Base-by-base conservation (phyloP, 2,329 filamentous ascomycete species). In the Byssochlamys sp. region DNA sequence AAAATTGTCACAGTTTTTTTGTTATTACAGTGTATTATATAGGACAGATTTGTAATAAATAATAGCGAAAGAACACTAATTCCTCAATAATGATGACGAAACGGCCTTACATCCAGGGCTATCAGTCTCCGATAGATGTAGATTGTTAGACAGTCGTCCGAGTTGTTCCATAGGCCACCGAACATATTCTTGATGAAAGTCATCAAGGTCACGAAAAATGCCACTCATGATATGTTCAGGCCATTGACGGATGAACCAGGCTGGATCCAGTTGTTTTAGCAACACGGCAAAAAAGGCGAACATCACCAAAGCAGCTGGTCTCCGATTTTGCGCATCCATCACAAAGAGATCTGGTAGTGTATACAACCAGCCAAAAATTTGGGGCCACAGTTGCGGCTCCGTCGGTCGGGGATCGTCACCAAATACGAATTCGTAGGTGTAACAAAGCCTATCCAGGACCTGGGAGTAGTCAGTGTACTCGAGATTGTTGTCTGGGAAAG, bases 221-320 rank as follows among this genome's bases (percentile, higher is more conserved):
- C 59, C 60, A 7, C 0, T 3, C 2, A 63, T 11, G 19, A 63
- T 61, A 58, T 63, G 61, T 7, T 52, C 25, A 1, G 61, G 55
- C 60, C 61, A 63, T 1, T 35, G 39, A 7, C 29, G 45, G 6
- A 63, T 58, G 12, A 62, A 62, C 60, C 61, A 63, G 2, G 54
- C 56, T 1, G 48, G 33, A n/a, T 55, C 39, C 7, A 63, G 25
- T 26, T 57, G 31, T 11, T 58, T 57, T 14, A 63, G 24, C 4
- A 60, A 48, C 4, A 61, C 51, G 0, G 33, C 11, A 35, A 60
- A 63, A 28, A 58, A 61, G 0, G 61, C 49, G 10, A 62, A 59
- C 1, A 63, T 3, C 4, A 56, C 50, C 29, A 59, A 24, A 11
- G 56, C 52, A 14, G 27, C n/a, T 31, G 58, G 55, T 0, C 57